These are phyloP conservation scores for Colletotrichum filicis DNA, from an alignment of 2,329 filamentous ascomycete genomes.

Conservation along the genomic window DNA sequence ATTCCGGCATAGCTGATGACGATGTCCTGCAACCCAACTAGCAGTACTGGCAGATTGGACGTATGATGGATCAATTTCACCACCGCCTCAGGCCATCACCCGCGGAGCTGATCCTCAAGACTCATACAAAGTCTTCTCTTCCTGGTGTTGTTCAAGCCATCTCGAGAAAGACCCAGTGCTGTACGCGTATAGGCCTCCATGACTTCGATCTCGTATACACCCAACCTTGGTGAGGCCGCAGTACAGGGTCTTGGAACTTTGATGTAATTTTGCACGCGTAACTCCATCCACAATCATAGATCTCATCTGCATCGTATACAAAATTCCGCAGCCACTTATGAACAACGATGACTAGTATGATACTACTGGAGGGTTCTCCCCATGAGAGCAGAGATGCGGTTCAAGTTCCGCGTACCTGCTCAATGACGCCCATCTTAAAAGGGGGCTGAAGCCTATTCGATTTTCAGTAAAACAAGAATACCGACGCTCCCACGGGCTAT, in stretches of 20 bases:
- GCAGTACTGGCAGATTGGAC: neutral
- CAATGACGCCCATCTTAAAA: too few species aligned
- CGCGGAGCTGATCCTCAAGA: neutral
- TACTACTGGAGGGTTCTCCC: neutral
- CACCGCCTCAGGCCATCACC: neutral
- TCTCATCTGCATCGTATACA: too few species aligned
- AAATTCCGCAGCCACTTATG: too few species aligned
- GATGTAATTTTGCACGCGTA: too few species aligned
- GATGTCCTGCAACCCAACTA: too few species aligned
- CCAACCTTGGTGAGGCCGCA: neutral
- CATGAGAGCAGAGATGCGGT: neutral
- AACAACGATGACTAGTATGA: neutral
- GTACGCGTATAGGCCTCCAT: neutral
- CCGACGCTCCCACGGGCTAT: neutral
- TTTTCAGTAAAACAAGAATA: neutral
- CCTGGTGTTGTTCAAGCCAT: too few species aligned
- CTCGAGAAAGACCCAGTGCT: neutral
- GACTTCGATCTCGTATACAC: neutral
- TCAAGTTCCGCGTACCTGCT: neutral
- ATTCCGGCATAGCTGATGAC: too few species aligned
- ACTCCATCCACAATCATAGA: too few species aligned
- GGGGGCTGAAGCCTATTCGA: too few species aligned
- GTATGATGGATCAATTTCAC: neutral
- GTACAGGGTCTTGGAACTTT: neutral
- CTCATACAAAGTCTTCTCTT: neutral